Evolutionary conservation across 306 rosid species (phyloP), one percentile per base, ranked within the genome.

Genomic region (Carpinus fangiana): DNA sequence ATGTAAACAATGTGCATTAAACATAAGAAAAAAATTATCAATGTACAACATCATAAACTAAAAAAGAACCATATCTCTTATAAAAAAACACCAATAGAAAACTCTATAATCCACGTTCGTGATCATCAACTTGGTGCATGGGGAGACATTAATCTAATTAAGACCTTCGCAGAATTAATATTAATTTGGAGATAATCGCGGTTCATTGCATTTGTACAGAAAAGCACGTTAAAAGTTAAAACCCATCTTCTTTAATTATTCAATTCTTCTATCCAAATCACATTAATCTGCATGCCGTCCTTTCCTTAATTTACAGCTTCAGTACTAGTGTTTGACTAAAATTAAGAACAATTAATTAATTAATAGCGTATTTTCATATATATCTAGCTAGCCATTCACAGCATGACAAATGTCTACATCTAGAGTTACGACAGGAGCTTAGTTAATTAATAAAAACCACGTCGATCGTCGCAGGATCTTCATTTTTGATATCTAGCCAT

Each of bases 181-280:
- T 81, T 83, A 31, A 31, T 31, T 2, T 83, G 73, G 67, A 79
- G 86, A 85, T 76, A 70, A 79, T 21, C 84, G 64, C 73, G 83
- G 84, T 88, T 69, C 93, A 85, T 79, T 89, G 92, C 81, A 89
- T 79, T 38, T 28, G 67, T 36, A 85, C 77, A 60, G 78, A 76
- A 77, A 61, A 84, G 88, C 85, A 86, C 64, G 36, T 62, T 23
- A 7, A 36, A 76, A 54, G 26, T 23, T 23, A 23, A 23, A 0
- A 23, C 26, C 86, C 81, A 31, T 64, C 51, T 59, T 76, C 73
- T 72, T 76, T 46, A 65, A 61, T 70, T 46, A 65, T 66, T n/a
- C n/a, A n/a, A n/a, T n/a, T 73, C 72, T 74, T 84, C 38, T 18
- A 85, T 53, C 59, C 52, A 55, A 52, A 52, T 79, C 78, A 54